Evolutionary conservation across 352 stramenopile species (phyloP).

Genomic region (Plasmopara halstedii): DNA sequence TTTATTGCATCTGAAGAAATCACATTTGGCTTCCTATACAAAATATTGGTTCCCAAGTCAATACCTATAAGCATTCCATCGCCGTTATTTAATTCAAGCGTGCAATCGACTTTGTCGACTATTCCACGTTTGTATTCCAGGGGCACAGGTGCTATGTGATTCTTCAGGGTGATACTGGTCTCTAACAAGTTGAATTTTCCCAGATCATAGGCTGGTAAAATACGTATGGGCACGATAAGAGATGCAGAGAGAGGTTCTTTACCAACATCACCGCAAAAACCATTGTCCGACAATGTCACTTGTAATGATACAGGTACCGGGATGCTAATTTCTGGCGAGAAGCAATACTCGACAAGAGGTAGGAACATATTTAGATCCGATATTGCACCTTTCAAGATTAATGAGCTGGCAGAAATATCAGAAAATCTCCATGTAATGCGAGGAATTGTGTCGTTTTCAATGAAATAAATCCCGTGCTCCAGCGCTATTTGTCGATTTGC

Average conservation of each 20-base stretch:
- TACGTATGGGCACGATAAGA: too few species aligned
- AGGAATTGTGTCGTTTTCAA: not conserved
- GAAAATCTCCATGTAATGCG: slow-evolving; percentile 6
- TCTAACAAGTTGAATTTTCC: slow-evolving; percentile 4
- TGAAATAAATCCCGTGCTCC: slow-evolving; percentile 4
- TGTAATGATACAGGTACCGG: slow-evolving; percentile 3
- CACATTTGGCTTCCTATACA: too few species aligned
- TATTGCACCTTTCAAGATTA: slow-evolving; percentile 12
- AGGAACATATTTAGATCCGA: slow-evolving; percentile 16
- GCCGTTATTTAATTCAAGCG: not conserved
- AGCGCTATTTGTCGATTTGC: slow-evolving; percentile 9
- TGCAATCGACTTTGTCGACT: not conserved
- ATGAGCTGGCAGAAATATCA: slow-evolving; percentile 5
- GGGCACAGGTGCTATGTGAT: not conserved
- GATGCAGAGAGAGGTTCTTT: slow-evolving; percentile 6
- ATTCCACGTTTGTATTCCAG: not conserved
- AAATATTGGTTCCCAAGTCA: not conserved
- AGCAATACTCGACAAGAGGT: slow-evolving; percentile 19
- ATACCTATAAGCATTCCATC: not conserved
- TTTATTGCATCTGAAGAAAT: too few species aligned
- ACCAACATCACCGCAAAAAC: slow-evolving; percentile 6
- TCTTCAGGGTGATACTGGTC: too few species aligned
- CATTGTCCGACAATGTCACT: slow-evolving; percentile 16
- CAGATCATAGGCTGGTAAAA: slow-evolving; percentile 7
- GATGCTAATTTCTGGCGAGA: slow-evolving; percentile 1